Conservation (phyloP, 164 flowering plant species). For the Platanus orientalis region DNA sequence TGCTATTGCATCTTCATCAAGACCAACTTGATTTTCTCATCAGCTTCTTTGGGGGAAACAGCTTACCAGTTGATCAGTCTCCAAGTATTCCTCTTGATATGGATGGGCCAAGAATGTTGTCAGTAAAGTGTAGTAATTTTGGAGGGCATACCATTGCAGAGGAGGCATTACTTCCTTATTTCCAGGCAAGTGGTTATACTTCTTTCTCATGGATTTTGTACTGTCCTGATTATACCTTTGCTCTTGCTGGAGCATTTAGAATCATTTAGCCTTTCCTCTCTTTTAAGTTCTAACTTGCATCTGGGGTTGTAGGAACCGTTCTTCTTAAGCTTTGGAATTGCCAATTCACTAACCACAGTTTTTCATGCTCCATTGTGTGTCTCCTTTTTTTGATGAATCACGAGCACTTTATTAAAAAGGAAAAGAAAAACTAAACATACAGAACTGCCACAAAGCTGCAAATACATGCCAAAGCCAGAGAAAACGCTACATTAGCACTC, state of each 20-base stretch:
- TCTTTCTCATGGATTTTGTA: neutral
- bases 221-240: neutral
- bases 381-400: neutral
- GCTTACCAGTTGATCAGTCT: constrained; percentile 33
- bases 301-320: neutral
- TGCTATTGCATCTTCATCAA: constrained; percentile 90
- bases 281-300: neutral
- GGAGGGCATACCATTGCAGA: constrained; percentile 41
- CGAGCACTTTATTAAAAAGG: too few relatives aligned
- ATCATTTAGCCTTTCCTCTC: too few relatives aligned
- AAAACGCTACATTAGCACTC: too few relatives aligned
- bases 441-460: too few relatives aligned
- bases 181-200: constrained; percentile 62
- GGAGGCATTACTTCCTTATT: constrained; percentile 95
- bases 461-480: too few relatives aligned
- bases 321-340: neutral
- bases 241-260: too few relatives aligned
- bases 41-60: constrained; percentile 54
- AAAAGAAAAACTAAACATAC: too few relatives aligned
- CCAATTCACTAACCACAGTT: neutral
- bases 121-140: constrained; percentile 19
- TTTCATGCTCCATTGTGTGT: neutral
- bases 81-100: constrained; percentile 28
- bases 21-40: constrained; percentile 89
- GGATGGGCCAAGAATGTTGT: constrained; percentile 26